Percentiles rank a stretch among this genome's conserved stretches.
These are phyloP conservation scores for Ceratocystis huliohia DNA, from an alignment of 2,329 filamentous ascomycete species.

Conservation along the genomic window DNA sequence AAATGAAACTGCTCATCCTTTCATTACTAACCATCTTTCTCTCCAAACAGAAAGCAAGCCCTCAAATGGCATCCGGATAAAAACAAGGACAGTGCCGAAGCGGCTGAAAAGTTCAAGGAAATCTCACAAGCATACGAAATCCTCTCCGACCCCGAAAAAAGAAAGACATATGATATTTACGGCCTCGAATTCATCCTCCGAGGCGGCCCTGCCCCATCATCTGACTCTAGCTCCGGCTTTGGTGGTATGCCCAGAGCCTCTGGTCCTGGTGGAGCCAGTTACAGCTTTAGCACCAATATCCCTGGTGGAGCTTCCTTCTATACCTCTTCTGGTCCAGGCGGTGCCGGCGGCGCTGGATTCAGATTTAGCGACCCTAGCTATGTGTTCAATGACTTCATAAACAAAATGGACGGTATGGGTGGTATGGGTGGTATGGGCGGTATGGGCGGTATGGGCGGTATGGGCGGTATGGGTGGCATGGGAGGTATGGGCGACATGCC, in stretches of 20 bases:
- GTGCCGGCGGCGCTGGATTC: slow-evolving; percentile 48
- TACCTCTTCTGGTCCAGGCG: not conserved
- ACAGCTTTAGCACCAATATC: slow-evolving; percentile 42
- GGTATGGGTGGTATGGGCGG: slow-evolving; percentile 26
- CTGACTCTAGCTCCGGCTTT: slow-evolving; percentile 39
- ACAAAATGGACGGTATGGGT: slow-evolving; percentile 32
- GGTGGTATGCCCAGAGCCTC: slow-evolving; percentile 38
- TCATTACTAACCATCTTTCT: not conserved
- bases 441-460: slow-evolving; percentile 34
- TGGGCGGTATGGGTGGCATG: slow-evolving; percentile 29
- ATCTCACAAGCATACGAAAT: slow-evolving; percentile 97
- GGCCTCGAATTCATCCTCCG: slow-evolving; percentile 85
- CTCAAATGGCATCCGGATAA: slow-evolving; percentile 95
- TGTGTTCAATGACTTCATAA: slow-evolving; percentile 65
- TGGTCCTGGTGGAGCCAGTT: slow-evolving; percentile 36
- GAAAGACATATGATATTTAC: slow-evolving; percentile 87
- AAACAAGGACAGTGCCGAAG: slow-evolving; percentile 80
- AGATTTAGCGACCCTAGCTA: slow-evolving; percentile 70
- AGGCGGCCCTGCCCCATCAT: slow-evolving; percentile 58
- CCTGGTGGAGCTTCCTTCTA: not conserved
- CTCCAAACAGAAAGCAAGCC: slow-evolving; percentile 56
- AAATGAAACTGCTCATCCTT: not conserved
- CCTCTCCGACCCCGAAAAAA: slow-evolving; percentile 90
- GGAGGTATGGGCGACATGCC: slow-evolving; percentile 32
- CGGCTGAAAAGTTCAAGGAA: slow-evolving; percentile 94